Conservation (phyloP, 352 stramenopile species). For the Pythium rhizo-oryzae region DNA sequence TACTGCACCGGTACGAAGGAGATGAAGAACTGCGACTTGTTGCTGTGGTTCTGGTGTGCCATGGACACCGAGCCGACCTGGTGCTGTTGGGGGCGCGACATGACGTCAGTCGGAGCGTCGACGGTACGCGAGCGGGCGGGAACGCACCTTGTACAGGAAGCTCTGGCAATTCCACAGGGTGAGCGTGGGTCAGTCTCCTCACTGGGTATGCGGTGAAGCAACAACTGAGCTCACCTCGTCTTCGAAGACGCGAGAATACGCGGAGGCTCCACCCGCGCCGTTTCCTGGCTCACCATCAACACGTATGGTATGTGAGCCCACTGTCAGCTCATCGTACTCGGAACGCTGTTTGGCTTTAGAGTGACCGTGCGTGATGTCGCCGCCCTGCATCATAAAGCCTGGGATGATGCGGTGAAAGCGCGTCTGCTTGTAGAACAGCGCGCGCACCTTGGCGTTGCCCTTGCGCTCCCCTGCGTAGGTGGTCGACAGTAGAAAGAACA, state of each 20-base stretch:
- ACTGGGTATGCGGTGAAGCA: not conserved
- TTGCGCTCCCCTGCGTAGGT: slow-evolving; percentile 43
- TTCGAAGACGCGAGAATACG: slow-evolving; percentile 95
- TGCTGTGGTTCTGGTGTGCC: slow-evolving; percentile 97
- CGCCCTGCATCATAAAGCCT: slow-evolving; percentile 98
- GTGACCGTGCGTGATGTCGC: slow-evolving; percentile 89
- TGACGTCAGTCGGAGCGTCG: not conserved
- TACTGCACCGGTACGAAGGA: slow-evolving; percentile 80
- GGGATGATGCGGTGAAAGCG: slow-evolving; percentile 98
- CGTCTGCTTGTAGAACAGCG: slow-evolving; percentile 93
- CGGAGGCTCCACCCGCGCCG: slow-evolving; percentile 93
- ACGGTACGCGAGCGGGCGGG: not conserved
- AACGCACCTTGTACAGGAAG: slow-evolving; percentile 72
- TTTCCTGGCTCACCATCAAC: slow-evolving; percentile 51
- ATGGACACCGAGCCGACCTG: slow-evolving; percentile 95
- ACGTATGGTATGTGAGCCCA: not conserved
- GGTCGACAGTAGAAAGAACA: not conserved
- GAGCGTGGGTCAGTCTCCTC: not conserved
- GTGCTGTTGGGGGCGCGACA: slow-evolving; percentile 67
- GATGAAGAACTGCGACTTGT: slow-evolving; percentile 99
- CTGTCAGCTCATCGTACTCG: not conserved
- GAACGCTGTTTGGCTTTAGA: not conserved
- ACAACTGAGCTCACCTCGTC: slow-evolving; percentile 82
- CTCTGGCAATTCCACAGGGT: slow-evolving; percentile 56
- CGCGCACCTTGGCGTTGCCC: slow-evolving; percentile 47